phyloP scores from a whole-genome alignment of 1,284 basidiomycete genomes.

The Sporisorium graminicola region DNA sequence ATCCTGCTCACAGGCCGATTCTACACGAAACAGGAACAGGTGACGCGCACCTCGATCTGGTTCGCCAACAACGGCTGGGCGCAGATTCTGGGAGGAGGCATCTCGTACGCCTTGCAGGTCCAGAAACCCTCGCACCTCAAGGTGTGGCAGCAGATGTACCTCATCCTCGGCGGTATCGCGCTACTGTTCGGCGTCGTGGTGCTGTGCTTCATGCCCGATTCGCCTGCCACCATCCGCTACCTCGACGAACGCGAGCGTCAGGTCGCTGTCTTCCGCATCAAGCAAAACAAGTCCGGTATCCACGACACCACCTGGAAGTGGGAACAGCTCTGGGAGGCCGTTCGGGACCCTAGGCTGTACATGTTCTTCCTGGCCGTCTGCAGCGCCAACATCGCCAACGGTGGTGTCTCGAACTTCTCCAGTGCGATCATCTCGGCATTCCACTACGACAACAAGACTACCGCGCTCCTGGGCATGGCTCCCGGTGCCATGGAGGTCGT shows the following conservation, averaged over 20 bases:
- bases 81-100: conserved; percentile 59
- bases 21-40: conserved; percentile 57
- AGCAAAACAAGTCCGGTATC: conserved; percentile 74
- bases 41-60: conserved; percentile 56
- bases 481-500: conserved; percentile 60
- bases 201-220: conserved; percentile 52
- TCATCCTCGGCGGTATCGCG: conserved; percentile 61
- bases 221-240: conserved; percentile 49
- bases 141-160: conserved; percentile 63
- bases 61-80: conserved; percentile 62
- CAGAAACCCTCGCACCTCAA: conserved; percentile 40
- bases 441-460: conserved; percentile 57
- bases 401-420: conserved; percentile 61
- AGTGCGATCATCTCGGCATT: conserved; percentile 65
- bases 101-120: conserved; percentile 57
- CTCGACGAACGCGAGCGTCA: conserved; percentile 73
- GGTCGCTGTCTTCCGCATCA: conserved; percentile 75
- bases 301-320: conserved; percentile 75
- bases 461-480: conserved; percentile 65
- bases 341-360: conserved; percentile 72
- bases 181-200: conserved; percentile 51
- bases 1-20: conserved; percentile 61
- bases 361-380: conserved; percentile 52
- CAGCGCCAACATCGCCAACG: conserved; percentile 57
- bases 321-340: conserved; percentile 73